Conservation (phyloP, 495 filamentous ascomycete species). For the Echria macrotheca region DNA sequence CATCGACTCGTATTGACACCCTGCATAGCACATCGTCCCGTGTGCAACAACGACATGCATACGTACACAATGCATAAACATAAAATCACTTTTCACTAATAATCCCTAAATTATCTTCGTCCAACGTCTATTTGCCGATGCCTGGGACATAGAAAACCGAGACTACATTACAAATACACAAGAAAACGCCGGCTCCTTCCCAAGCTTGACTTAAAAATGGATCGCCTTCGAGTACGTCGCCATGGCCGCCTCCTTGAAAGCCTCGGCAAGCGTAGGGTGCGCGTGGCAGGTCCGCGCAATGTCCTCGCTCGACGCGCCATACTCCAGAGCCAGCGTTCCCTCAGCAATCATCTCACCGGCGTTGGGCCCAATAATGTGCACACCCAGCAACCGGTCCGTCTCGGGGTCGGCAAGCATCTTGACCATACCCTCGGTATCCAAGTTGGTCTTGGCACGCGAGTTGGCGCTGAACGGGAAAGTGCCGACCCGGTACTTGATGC, state of each 20-base stretch:
- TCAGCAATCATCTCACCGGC: slow-evolving; percentile 99
- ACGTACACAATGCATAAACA: too few species aligned
- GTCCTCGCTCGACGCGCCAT: slow-evolving; percentile 92
- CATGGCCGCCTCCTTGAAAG: slow-evolving; percentile 99
- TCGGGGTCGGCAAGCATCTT: slow-evolving; percentile 97
- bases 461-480: slow-evolving; percentile 97
- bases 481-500: slow-evolving; percentile 84
- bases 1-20: too few species aligned
- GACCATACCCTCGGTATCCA: slow-evolving; percentile 92
- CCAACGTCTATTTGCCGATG: slow-evolving; percentile 13
- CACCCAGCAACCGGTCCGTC: slow-evolving; percentile 89
- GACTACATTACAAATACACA: slow-evolving; percentile 26
- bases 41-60: too few species aligned
- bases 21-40: too few species aligned
- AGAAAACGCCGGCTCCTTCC: slow-evolving; percentile 9
- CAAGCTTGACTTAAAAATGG: slow-evolving; percentile 63
- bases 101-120: too few species aligned
- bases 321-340: slow-evolving; percentile 91
- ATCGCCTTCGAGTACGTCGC: slow-evolving; percentile 94
- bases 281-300: slow-evolving; percentile 94
- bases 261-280: slow-evolving; percentile 92
- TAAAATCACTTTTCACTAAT: too few species aligned
- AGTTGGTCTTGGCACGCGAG: slow-evolving; percentile 96
- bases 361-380: slow-evolving; percentile 93
- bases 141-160: slow-evolving; percentile 1